A percentile compares a stretch with the other conserved stretches of the same genome.
phyloP scores from a whole-genome alignment of 495 filamentous ascomycete species.

The Ramalina intermedia region DNA sequence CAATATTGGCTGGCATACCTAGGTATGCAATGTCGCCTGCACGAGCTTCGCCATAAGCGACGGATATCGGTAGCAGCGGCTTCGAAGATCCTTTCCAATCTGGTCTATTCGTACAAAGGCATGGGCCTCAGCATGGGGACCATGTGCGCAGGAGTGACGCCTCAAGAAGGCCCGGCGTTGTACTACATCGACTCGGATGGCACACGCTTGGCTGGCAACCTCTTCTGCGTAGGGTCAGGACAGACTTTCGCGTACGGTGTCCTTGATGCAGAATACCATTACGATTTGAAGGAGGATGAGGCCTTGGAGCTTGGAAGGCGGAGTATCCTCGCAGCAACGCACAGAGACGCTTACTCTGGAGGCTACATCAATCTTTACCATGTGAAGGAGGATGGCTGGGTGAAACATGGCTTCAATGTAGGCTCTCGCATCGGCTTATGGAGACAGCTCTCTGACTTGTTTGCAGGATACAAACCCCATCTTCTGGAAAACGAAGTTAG shows the following conservation, averaged over 20 bases:
- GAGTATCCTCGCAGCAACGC: constrained; percentile 91
- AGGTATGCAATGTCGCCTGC: constrained; percentile 95
- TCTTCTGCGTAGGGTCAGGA: constrained; percentile 95
- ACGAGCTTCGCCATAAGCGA: constrained; percentile 97
- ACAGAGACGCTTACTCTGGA: constrained; percentile 94
- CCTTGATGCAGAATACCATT: constrained; percentile 84
- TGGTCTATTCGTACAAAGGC: constrained; percentile 96
- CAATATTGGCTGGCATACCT: constrained; percentile 99
- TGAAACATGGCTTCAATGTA: constrained; percentile 84
- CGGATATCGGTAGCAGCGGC: constrained; percentile 94
- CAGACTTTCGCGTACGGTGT: constrained; percentile 99
- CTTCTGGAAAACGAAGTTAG: constrained; percentile 98
- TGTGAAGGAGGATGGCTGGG: constrained; percentile 96
- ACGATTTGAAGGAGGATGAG: constrained; percentile 72
- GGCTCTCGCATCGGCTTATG: constrained; percentile 1
- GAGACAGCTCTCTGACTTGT: constrained; percentile 4
- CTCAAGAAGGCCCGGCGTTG: constrained; percentile 87
- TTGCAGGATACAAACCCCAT: constrained; percentile 70
- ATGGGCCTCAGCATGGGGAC: constrained; percentile 97
- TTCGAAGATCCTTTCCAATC: constrained; percentile 95
- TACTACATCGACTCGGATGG: constrained; percentile 99
- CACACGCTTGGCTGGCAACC: constrained; percentile 78
- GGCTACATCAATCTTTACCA: constrained; percentile 98
- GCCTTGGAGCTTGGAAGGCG: constrained; percentile 80
- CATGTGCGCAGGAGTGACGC: constrained; percentile 96